Conservation (phyloP, 176 grass and related monocot species). For the Musa beccarii region DNA sequence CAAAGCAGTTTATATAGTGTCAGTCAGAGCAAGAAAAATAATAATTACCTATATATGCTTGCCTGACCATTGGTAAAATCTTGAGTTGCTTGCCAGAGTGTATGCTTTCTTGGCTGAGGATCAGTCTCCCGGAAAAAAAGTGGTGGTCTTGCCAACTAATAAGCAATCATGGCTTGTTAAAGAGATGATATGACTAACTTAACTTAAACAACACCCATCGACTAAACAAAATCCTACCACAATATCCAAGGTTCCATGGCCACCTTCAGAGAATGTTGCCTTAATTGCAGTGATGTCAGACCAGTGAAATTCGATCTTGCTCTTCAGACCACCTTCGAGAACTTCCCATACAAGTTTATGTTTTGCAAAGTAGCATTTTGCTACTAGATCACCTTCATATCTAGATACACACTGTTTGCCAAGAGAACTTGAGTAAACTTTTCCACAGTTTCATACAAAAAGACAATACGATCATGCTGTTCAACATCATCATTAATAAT, state of each 20-base stretch:
- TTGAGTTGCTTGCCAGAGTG: slow-evolving; percentile 50
- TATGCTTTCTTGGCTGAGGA: slow-evolving; percentile 91
- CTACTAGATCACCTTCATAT: slow-evolving; percentile 21
- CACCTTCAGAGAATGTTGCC: slow-evolving; percentile 6
- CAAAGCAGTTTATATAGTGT: not conserved
- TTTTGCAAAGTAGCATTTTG: slow-evolving; percentile 21
- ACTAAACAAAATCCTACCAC: slow-evolving; percentile 6
- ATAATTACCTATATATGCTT: slow-evolving; percentile 45
- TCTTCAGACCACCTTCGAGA: slow-evolving; percentile 18
- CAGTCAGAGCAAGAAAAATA: not conserved
- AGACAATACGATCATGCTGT: too few relatives aligned
- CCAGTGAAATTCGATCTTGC: slow-evolving; percentile 21
- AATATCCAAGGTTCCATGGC: slow-evolving; percentile 3
- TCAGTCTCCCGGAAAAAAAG: slow-evolving; percentile 72
- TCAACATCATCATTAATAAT: not conserved
- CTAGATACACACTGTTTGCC: slow-evolving; percentile 10
- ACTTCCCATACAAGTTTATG: slow-evolving; percentile 19
- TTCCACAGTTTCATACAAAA: not conserved
- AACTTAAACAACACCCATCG: not conserved
- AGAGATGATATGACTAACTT: not conserved
- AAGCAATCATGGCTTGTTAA: slow-evolving; percentile 16
- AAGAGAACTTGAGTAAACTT: not conserved
- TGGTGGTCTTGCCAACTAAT: slow-evolving; percentile 57
- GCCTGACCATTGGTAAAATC: slow-evolving; percentile 82
- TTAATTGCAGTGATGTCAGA: slow-evolving; percentile 7